Evolutionary conservation across 2,329 filamentous ascomycete genomes (phyloP).

Genomic region (Trichoderma gracile): DNA sequence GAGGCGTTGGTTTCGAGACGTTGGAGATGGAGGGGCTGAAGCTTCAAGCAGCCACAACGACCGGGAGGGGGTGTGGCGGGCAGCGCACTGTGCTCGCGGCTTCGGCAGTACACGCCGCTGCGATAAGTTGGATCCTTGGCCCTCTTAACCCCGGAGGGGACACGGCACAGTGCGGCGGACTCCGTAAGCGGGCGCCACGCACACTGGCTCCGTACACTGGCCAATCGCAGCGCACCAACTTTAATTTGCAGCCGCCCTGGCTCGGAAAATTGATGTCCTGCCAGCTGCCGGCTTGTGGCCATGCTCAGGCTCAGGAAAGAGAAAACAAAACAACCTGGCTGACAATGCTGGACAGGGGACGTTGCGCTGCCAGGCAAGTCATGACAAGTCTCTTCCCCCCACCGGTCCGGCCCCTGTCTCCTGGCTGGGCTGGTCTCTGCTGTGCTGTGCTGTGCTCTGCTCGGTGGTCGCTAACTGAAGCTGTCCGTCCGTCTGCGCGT

Average conservation of each 20-base stretch:
- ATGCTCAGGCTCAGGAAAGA: background rate
- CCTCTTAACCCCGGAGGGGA: background rate
- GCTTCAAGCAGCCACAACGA: slow-evolving; percentile 16
- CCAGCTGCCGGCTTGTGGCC: slow-evolving; percentile 21
- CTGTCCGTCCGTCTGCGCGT: too few species aligned
- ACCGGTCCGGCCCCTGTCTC: slow-evolving; percentile 16
- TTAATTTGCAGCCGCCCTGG: slow-evolving; percentile 19
- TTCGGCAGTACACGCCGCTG: background rate
- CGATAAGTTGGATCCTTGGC: too few species aligned
- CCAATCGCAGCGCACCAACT: slow-evolving; percentile 22
- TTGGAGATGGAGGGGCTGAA: slow-evolving; percentile 21
- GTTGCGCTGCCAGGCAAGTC: background rate
- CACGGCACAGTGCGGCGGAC: background rate
- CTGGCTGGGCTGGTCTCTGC: background rate
- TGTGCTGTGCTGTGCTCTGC: too few species aligned
- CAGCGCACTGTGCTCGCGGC: slow-evolving; percentile 11
- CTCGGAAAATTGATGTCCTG: slow-evolving; percentile 23
- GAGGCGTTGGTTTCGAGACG: background rate
- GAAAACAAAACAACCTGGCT: too few species aligned
- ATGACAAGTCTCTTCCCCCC: slow-evolving; percentile 10
- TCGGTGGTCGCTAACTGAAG: too few species aligned
- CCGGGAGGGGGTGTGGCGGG: background rate
- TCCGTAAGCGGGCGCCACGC: background rate
- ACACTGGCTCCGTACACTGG: slow-evolving; percentile 16
- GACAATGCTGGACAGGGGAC: too few species aligned